Evolutionary conservation across 129 eudicot species (phyloP).

Genomic region (Lactuca sativa): DNA sequence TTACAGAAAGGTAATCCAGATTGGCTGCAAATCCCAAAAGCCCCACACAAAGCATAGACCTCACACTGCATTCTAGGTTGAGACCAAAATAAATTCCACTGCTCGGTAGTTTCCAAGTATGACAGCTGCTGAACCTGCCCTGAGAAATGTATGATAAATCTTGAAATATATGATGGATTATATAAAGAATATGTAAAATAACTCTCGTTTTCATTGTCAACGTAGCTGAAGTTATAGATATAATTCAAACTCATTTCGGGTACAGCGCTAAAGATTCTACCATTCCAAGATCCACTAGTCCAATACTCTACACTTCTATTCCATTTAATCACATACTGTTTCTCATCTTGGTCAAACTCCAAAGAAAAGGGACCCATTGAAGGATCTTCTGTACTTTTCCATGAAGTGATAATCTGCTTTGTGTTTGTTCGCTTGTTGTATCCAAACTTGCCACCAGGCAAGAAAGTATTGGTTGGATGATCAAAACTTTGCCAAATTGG

Average conservation of each 20-base stretch:
- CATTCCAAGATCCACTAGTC: constrained; percentile 53
- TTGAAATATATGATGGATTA: constrained; percentile 30
- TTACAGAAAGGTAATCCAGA: constrained; percentile 39
- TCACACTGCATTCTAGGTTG: constrained; percentile 61
- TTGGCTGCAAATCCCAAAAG: constrained; percentile 45
- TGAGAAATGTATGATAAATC: constrained; percentile 45
- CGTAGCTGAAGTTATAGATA: constrained; percentile 46
- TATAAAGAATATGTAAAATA: constrained; percentile 46
- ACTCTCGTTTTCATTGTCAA: constrained; percentile 47
- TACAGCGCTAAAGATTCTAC: constrained; percentile 21
- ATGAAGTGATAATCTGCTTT: too few relatives aligned
- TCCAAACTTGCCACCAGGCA: too few relatives aligned
- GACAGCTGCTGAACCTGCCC: constrained; percentile 47
- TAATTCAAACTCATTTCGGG: constrained; percentile 55
- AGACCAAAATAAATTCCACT: constrained; percentile 57
- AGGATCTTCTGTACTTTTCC: constrained; percentile 40
- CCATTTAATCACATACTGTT: constrained; percentile 39
- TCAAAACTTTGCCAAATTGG: too few relatives aligned
- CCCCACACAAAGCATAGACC: constrained; percentile 9
- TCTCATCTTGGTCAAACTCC: constrained; percentile 34
- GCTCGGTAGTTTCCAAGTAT: constrained; percentile 30
- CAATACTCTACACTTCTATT: constrained; percentile 37
- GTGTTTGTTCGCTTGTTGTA: too few relatives aligned
- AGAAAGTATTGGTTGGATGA: too few relatives aligned
- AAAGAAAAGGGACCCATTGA: constrained; percentile 45